These are phyloP conservation scores for Backusella liffmaniae DNA, from an alignment of 192 early-diverging fungal species.

Conservation along the genomic window DNA sequence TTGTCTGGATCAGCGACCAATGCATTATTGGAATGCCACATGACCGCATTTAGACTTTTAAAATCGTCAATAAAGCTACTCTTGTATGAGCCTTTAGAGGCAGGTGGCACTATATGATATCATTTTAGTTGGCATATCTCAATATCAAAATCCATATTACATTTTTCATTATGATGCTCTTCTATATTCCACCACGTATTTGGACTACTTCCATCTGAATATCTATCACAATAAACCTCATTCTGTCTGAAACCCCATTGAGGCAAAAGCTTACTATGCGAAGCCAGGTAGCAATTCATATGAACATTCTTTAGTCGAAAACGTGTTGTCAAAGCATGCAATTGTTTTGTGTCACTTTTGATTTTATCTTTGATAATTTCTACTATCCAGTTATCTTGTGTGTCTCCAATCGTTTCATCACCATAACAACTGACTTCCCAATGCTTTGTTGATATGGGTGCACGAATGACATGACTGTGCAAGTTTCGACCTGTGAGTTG, in stretches of 20 bases:
- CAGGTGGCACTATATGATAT: constrained; percentile 59
- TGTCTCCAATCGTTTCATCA: constrained; percentile 65
- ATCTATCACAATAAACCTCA: constrained; percentile 87
- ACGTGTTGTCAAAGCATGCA: constrained; percentile 77
- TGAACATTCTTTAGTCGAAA: constrained; percentile 77
- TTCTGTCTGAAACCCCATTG: constrained; percentile 97
- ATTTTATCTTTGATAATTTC: constrained; percentile 74
- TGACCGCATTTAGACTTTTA: constrained; percentile 86
- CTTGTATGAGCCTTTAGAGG: constrained; percentile 58
- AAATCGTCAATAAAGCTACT: constrained; percentile 83
- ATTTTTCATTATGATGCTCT: constrained; percentile 73
- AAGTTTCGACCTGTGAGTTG: constrained; percentile 68
- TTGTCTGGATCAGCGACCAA: constrained; percentile 91
- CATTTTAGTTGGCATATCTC: background rate
- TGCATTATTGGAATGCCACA: constrained; percentile 97
- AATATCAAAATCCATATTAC: background rate
- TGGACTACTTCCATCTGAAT: constrained; percentile 53
- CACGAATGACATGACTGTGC: constrained; percentile 81
- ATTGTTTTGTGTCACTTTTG: constrained; percentile 36
- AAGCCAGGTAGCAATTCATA: constrained; percentile 74
- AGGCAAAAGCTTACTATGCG: constrained; percentile 74
- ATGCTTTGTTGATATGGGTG: constrained; percentile 70
- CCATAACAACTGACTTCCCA: constrained; percentile 95
- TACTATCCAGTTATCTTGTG: constrained; percentile 90
- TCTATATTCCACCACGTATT: constrained; percentile 94